These are phyloP conservation scores for Prototheca cutis DNA, from an alignment of 163 green algal species.

Conservation along the genomic window DNA sequence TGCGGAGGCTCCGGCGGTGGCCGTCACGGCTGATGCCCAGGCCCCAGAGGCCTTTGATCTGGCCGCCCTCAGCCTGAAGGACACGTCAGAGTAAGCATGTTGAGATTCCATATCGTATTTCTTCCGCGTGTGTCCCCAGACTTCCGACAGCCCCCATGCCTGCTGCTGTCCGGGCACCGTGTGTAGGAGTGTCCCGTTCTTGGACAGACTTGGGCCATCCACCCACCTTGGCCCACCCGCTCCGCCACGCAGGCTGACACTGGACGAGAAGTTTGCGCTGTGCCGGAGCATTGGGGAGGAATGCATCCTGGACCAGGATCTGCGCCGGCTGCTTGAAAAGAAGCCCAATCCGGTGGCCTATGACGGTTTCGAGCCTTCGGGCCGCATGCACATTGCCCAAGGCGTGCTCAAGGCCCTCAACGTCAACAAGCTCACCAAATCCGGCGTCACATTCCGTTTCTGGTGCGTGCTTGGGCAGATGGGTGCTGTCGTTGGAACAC, in stretches of 20 bases:
- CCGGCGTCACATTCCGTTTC: constrained; percentile 93
- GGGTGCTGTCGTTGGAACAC: too few relatives aligned
- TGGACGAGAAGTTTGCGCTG: constrained; percentile 79
- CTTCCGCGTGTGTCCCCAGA: not conserved
- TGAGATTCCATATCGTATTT: not conserved
- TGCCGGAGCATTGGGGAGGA: constrained; percentile 76
- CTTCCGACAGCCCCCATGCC: too few relatives aligned
- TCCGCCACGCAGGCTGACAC: constrained; percentile 50
- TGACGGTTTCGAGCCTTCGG: constrained; percentile 96
- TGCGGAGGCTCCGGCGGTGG: too few relatives aligned
- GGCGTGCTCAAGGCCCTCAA: constrained; percentile 98
- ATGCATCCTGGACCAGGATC: constrained; percentile 85
- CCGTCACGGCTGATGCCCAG: too few relatives aligned
- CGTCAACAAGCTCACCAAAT: constrained; percentile 96
- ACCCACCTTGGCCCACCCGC: not conserved
- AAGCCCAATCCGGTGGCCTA: constrained; percentile 90
- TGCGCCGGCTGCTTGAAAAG: constrained; percentile 81
- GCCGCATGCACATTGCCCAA: constrained; percentile 95
- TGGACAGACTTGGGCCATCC: not conserved
- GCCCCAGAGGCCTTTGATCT: too few relatives aligned
- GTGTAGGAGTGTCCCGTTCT: not conserved
- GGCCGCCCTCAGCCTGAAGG: not conserved
- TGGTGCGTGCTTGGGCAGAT: too few relatives aligned
- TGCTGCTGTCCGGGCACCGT: too few relatives aligned
- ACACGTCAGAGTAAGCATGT: not conserved